phyloP scores from a whole-genome alignment of 805 yeast species.

The Myxozyma monticola region DNA sequence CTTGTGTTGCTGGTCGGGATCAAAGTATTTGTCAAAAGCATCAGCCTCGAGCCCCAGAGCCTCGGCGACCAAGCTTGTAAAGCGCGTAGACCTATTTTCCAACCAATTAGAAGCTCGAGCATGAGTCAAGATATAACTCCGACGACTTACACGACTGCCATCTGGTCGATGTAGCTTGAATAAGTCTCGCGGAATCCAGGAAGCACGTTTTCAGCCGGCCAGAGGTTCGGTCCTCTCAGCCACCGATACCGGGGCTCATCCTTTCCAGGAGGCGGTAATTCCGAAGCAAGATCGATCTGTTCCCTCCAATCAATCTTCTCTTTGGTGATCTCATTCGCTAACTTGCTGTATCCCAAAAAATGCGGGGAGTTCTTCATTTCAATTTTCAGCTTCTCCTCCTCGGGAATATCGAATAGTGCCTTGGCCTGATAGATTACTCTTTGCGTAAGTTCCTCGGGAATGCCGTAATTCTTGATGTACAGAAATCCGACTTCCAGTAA shows the following conservation, averaged over 20 bases:
- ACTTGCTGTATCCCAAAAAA: slow-evolving; percentile 56
- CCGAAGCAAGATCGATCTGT: slow-evolving; percentile 52
- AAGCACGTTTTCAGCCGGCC: slow-evolving; percentile 26
- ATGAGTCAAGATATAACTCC: too few species aligned
- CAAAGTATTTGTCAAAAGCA: slow-evolving; percentile 51
- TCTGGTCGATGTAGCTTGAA: slow-evolving; percentile 18
- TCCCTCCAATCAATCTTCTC: slow-evolving; percentile 58
- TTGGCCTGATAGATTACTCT: slow-evolving; percentile 45
- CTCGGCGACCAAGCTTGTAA: slow-evolving; percentile 49
- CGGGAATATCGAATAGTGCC: slow-evolving; percentile 50
- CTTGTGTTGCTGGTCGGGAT: slow-evolving; percentile 47
- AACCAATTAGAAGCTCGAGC: background rate
- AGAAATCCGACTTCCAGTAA: slow-evolving; percentile 59
- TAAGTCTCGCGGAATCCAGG: slow-evolving; percentile 17
- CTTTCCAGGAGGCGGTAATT: slow-evolving; percentile 24
- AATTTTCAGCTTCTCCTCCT: slow-evolving; percentile 46
- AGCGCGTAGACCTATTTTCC: slow-evolving; percentile 9
- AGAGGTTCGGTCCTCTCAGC: slow-evolving; percentile 25
- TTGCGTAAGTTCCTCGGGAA: slow-evolving; percentile 42
- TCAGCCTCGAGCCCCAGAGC: slow-evolving; percentile 51
- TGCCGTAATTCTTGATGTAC: slow-evolving; percentile 51
- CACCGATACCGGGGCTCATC: slow-evolving; percentile 28
- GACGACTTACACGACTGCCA: slow-evolving; percentile 16
- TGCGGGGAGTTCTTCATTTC: slow-evolving; percentile 60
- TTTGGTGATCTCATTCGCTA: slow-evolving; percentile 61